These are phyloP conservation scores for Stachybotrys chartarum DNA, from an alignment of 2,329 filamentous ascomycete genomes.

Conservation along the genomic window DNA sequence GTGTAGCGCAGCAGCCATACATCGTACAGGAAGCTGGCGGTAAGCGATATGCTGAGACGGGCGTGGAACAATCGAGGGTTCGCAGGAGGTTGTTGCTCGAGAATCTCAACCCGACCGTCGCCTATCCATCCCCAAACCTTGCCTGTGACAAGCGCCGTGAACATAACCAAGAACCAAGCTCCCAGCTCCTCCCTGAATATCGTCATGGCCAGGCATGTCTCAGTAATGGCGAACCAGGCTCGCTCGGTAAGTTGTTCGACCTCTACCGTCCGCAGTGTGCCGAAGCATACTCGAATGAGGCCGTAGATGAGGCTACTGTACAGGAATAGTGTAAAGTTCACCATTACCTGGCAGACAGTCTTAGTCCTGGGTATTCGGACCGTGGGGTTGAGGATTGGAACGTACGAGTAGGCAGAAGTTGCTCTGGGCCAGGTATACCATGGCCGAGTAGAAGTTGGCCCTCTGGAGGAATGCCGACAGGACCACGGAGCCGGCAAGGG, in stretches of 20 bases:
- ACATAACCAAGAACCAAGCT: constrained; percentile 94
- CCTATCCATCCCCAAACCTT: constrained; percentile 99
- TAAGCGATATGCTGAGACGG: constrained; percentile 70
- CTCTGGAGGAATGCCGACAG: constrained; percentile 89
- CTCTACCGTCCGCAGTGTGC: constrained; percentile 84
- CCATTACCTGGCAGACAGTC: constrained; percentile 58
- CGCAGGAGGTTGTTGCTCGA: constrained; percentile 89
- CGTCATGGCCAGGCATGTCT: constrained; percentile 96
- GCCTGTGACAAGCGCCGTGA: constrained; percentile 81
- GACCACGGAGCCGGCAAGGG: constrained; percentile 76
- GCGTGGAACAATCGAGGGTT: constrained; percentile 86
- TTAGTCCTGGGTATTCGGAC: constrained; percentile 4
- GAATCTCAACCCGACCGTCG: constrained; percentile 84
- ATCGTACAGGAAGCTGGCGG: constrained; percentile 75
- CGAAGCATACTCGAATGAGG: constrained; percentile 85
- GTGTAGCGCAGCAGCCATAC: constrained; percentile 74
- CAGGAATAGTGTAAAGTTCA: constrained; percentile 79
- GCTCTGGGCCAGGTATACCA: constrained; percentile 93
- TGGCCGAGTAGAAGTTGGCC: constrained; percentile 96
- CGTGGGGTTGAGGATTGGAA: constrained; percentile 5
- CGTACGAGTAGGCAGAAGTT: constrained; percentile 88
- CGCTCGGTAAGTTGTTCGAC: constrained; percentile 96
- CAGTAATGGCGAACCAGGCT: constrained; percentile 95
- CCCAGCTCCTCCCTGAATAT: constrained; percentile 95
- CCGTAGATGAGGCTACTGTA: constrained; percentile 78